Base-by-base conservation (phyloP, 176 grass and related monocot genomes). In the Saccharum officinarum region DNA sequence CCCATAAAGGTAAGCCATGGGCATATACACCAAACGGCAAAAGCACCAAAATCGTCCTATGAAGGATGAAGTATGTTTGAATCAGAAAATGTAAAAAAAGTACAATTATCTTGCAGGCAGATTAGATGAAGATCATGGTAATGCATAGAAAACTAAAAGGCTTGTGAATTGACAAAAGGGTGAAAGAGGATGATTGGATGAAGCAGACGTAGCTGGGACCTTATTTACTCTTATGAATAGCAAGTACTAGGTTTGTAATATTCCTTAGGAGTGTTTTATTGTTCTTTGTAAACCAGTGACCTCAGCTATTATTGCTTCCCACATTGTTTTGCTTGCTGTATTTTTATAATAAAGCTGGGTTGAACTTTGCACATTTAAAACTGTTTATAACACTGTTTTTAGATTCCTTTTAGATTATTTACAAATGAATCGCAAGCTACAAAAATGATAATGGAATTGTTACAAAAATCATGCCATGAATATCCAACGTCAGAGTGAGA, bases 1-100 rank as follows among this genome's bases (percentile, higher is more conserved):
- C 18, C 82, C 90, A 80, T 88, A 92, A 25, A 92, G 81, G 50
- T 89, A 92, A 31, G 90, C 84, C 90, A 89, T 92, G 5, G 90
- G 82, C 77, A 92, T 40, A 82, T 89, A 92, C 55, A 92, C 83
- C 78, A 86, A 73, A 14, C 83, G 77, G 14, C 52, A 38, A 17
- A 86, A 84, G 26, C 86, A 92, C 86, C 86, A 92, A 57, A 92
- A 85, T 25, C 86, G 73, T 83, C 90, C 90, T 92, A 75, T 8
- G 17, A 73, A 82, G 9, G 4, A 33, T 4, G 36, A 50, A 11
- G 40, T 72, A 26, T 72, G 5, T 22, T 72, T 71, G 39, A 39
- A 37, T 10, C 3, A 39, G 18, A 26, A 34, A 69, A 10, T 22
- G 36, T 22, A 22, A 39, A 38, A 37, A 38, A 22, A 0, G 64